Evolutionary conservation across 768 basidiomycete species (phyloP).

Genomic region (Trametes sanguinea): DNA sequence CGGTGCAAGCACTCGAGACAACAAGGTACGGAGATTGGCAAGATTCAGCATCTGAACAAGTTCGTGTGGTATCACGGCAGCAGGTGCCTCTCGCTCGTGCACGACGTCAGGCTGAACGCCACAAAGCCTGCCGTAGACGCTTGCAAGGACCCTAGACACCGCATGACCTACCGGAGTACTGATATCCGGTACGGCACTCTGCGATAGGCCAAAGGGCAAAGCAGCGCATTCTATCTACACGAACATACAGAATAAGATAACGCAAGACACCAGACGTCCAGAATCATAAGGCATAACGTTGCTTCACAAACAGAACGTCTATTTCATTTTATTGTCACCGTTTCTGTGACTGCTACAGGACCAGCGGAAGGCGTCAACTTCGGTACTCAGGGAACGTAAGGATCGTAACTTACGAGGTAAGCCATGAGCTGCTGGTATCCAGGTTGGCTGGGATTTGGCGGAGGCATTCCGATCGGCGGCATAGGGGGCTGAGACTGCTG

Average conservation of each 20-base stretch:
- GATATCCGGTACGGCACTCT: too few species aligned
- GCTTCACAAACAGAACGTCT: too few species aligned
- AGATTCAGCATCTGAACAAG: constrained; percentile 63
- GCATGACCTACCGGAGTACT: neutral
- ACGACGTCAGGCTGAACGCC: neutral
- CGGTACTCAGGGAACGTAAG: neutral
- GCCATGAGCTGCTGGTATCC: constrained; percentile 70
- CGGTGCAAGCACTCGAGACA: constrained; percentile 60
- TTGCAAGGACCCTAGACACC: constrained; percentile 5
- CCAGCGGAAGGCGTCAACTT: neutral
- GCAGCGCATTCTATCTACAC: constrained; percentile 4
- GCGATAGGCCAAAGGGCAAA: neutral
- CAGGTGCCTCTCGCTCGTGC: neutral
- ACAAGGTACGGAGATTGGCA: constrained; percentile 62
- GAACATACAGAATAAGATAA: constrained; percentile 21
- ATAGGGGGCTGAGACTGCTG: constrained; percentile 40
- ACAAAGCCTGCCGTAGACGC: neutral
- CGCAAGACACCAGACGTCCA: neutral
- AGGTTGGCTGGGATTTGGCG: constrained; percentile 41
- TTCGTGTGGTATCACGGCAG: neutral
- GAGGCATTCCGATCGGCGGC: constrained; percentile 31
- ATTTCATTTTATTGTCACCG: neutral
- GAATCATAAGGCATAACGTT: too few species aligned
- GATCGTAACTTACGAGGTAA: constrained; percentile 52
- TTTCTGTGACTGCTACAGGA: constrained; percentile 11